Evolutionary conservation across 1,139 yeast species (phyloP).

Genomic region (Suhomyces terraborum): DNA sequence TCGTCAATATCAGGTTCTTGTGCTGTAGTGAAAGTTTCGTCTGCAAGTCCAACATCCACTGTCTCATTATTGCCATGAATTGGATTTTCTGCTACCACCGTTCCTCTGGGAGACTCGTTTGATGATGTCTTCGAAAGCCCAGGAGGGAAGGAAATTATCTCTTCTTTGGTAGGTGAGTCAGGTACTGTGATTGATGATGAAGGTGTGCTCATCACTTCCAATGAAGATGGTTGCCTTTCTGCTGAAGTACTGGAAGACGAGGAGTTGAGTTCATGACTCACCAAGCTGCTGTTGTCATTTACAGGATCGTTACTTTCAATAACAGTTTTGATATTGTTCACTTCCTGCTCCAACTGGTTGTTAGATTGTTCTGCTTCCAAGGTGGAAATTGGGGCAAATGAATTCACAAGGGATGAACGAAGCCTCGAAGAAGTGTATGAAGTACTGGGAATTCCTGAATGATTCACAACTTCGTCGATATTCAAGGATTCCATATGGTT

Average conservation of each 20-base stretch:
- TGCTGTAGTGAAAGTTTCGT: neutral
- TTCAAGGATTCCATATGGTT: conserved; percentile 9
- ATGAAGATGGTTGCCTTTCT: conserved; percentile 1
- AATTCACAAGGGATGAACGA: conserved; percentile 28
- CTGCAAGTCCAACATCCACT: neutral
- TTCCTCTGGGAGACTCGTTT: neutral
- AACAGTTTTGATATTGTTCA: neutral
- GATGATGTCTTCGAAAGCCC: neutral
- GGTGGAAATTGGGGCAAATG: conserved; percentile 25
- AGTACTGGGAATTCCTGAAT: neutral
- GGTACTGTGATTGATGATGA: conserved; percentile 7
- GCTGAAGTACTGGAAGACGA: conserved; percentile 8
- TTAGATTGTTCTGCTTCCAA: neutral
- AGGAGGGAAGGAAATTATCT: neutral
- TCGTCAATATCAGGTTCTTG: neutral
- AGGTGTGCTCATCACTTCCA: conserved; percentile 9
- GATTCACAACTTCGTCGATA: conserved; percentile 19
- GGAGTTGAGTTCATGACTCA: neutral
- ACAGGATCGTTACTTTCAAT: conserved; percentile 1
- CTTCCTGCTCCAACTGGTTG: neutral
- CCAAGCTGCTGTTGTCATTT: conserved; percentile 7
- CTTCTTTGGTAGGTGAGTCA: neutral
- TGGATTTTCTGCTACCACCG: neutral
- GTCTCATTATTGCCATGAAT: neutral
- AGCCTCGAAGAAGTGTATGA: conserved; percentile 19